phyloP scores from a whole-genome alignment of 2,329 filamentous ascomycete species.

The Calonectria ilicicola region DNA sequence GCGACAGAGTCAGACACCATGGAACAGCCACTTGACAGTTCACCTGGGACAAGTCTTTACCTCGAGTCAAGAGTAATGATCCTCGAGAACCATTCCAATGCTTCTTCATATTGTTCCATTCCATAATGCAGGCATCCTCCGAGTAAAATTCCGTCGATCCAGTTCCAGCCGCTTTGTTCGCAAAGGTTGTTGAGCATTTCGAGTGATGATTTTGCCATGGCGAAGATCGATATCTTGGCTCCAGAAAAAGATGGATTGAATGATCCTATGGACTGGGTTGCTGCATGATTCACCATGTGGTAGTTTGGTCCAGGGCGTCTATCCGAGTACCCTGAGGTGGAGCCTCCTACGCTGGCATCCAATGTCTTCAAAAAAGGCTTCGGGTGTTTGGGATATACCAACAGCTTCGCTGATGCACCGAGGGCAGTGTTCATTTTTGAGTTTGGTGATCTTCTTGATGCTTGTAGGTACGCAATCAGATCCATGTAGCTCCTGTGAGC shows the following conservation, averaged over 20 bases:
- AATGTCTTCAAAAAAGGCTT: constrained; percentile 43
- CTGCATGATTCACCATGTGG: constrained; percentile 20
- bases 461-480: constrained; percentile 73
- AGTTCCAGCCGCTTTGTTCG: constrained; percentile 84
- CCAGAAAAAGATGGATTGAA: constrained; percentile 28
- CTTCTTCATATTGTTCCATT: constrained; percentile 84
- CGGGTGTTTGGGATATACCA: constrained; percentile 67
- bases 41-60: constrained; percentile 55
- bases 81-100: constrained; percentile 79
- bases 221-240: constrained; percentile 54
- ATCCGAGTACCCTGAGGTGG: constrained; percentile 16
- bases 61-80: constrained; percentile 67
- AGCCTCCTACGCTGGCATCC: constrained; percentile 17
- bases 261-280: constrained; percentile 22
- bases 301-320: constrained; percentile 27
- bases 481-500: constrained; percentile 82
- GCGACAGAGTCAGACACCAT: constrained; percentile 46
- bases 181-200: constrained; percentile 81
- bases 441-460: constrained; percentile 63
- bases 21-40: constrained; percentile 46
- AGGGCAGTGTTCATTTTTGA: constrained; percentile 52
- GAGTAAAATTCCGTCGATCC: constrained; percentile 93
- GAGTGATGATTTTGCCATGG: constrained; percentile 73
- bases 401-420: constrained; percentile 58
- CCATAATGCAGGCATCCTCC: constrained; percentile 94